A percentile compares a stretch with the other conserved stretches of the same genome.
These are phyloP conservation scores for Aspergillus thermomutatus DNA, from an alignment of 2,329 filamentous ascomycete species.

Conservation along the genomic window DNA sequence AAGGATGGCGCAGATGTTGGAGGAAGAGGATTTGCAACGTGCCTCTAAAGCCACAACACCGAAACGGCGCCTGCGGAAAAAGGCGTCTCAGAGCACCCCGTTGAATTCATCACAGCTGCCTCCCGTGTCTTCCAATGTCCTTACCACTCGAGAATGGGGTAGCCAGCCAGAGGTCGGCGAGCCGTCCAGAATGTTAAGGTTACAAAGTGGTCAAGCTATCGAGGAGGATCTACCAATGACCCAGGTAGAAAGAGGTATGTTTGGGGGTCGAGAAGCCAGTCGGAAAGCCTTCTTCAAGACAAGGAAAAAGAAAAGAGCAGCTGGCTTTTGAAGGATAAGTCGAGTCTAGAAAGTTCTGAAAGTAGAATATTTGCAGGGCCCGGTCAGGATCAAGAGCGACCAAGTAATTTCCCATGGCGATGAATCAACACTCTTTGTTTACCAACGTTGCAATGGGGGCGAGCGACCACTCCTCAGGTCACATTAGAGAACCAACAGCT, in stretches of 20 bases:
- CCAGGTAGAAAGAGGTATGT: slow-evolving; percentile 38
- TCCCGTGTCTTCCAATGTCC: slow-evolving; percentile 24
- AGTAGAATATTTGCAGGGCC: too few species aligned
- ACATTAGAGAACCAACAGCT: not conserved
- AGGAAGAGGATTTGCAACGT: slow-evolving; percentile 18
- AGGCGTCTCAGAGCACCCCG: slow-evolving; percentile 17
- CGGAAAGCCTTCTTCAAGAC: slow-evolving; percentile 27
- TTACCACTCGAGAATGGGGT: slow-evolving; percentile 26
- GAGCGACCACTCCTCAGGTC: not conserved
- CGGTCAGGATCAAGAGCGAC: too few species aligned
- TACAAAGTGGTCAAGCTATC: slow-evolving; percentile 34
- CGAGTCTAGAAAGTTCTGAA: not conserved
- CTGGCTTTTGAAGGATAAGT: slow-evolving; percentile 33
- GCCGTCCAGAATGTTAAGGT: slow-evolving; percentile 10
- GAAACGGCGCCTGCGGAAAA: slow-evolving; percentile 25
- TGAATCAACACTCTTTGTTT: not conserved
- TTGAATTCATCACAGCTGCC: slow-evolving; percentile 14
- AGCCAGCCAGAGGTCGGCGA: slow-evolving; percentile 30
- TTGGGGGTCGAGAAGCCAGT: slow-evolving; percentile 33
- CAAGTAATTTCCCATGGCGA: not conserved
- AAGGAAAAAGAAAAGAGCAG: slow-evolving; percentile 39
- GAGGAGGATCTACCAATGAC: slow-evolving; percentile 37
- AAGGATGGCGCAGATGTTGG: slow-evolving; percentile 17
- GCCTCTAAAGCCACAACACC: slow-evolving; percentile 14
- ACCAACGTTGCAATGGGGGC: not conserved